Conservation (phyloP, 306 rosid genomes). For the Vicia villosa region DNA sequence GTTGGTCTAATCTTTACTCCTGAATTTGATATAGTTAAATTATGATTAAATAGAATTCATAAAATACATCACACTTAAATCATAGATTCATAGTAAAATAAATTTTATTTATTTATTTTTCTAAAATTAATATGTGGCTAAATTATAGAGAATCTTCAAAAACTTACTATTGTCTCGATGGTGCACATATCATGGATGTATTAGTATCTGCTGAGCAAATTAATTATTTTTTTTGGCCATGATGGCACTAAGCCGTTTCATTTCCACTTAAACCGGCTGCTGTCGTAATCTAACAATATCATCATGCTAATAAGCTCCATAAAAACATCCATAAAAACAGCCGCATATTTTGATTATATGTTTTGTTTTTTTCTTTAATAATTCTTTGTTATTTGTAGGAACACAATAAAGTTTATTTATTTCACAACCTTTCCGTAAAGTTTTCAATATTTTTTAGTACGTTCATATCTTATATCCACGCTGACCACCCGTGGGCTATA, state of each 20-base stretch:
- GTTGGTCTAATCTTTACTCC: too few relatives aligned
- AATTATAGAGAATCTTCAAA: too few relatives aligned
- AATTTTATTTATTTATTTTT: too few relatives aligned
- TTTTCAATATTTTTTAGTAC: not conserved
- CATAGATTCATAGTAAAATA: too few relatives aligned
- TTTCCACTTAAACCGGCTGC: conserved; percentile 8
- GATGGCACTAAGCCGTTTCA: conserved; percentile 17
- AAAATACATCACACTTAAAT: too few relatives aligned
- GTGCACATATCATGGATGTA: too few relatives aligned
- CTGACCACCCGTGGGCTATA: conserved; percentile 5
- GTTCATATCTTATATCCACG: not conserved
- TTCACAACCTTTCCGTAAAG: not conserved
- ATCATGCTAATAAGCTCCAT: not conserved
- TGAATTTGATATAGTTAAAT: too few relatives aligned
- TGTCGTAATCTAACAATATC: conserved; percentile 20
- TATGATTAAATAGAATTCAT: too few relatives aligned
- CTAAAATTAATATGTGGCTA: too few relatives aligned
- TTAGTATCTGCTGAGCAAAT: too few relatives aligned
- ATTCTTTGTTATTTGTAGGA: not conserved
- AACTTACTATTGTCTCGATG: too few relatives aligned
- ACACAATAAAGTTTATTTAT: not conserved
- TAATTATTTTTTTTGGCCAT: conserved; percentile 24
- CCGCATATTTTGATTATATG: conserved; percentile 30
- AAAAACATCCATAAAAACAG: conserved; percentile 30
- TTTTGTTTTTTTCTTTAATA: conserved; percentile 25